Conservation (phyloP, 2,329 filamentous ascomycete genomes). For the Fusarium secorum region DNA sequence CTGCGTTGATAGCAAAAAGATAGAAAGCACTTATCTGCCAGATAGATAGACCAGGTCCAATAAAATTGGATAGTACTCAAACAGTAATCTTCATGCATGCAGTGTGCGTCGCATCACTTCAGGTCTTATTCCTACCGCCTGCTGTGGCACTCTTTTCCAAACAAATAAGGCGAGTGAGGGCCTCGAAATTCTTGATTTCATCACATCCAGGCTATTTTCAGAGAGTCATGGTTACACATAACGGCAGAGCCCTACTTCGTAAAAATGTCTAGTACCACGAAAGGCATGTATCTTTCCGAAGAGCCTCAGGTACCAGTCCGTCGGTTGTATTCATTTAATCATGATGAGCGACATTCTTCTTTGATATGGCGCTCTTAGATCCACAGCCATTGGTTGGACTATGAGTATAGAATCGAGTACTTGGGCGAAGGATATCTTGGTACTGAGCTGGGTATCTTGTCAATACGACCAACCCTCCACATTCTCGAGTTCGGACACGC, state of each 20-base stretch:
- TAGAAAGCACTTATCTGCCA: slow-evolving; percentile 3
- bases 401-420: neutral
- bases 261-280: neutral
- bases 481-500: neutral
- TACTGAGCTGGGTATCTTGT: neutral
- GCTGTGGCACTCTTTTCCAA: neutral
- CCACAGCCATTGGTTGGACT: neutral
- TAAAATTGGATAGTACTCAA: slow-evolving; percentile 1
- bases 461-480: neutral
- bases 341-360: neutral
- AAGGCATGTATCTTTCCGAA: neutral
- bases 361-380: neutral
- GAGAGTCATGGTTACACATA: neutral
- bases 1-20: neutral
- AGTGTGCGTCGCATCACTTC: neutral
- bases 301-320: neutral
- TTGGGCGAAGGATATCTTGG: neutral
- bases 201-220: neutral
- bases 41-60: neutral
- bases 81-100: neutral
- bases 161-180: neutral
- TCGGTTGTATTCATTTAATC: neutral
- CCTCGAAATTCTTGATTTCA: neutral
- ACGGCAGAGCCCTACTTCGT: neutral
- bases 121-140: slow-evolving; percentile 4